Evolutionary conservation across 176 grass and related monocot species (phyloP).

Genomic region (Phragmites australis): DNA sequence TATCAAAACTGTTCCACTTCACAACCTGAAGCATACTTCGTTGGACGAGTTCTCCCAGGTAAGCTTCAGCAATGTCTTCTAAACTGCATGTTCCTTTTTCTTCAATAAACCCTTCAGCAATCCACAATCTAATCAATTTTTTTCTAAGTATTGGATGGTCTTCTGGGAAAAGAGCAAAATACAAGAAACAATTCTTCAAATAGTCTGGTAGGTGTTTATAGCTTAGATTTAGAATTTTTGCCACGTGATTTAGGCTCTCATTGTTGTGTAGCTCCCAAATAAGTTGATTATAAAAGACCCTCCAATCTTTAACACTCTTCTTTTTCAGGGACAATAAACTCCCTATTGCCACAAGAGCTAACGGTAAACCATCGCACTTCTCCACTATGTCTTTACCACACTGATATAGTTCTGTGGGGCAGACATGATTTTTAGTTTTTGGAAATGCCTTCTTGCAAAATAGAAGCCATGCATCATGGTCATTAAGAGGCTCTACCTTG

Average conservation of each 20-base stretch:
- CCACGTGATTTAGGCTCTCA: constrained; percentile 19
- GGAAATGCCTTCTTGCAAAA: constrained; percentile 53
- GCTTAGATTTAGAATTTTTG: constrained; percentile 54
- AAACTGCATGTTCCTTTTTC: constrained; percentile 35
- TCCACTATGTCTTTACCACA: constrained; percentile 34
- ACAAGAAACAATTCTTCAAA: constrained; percentile 65
- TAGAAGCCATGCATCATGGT: constrained; percentile 29
- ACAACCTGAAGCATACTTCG: constrained; percentile 56
- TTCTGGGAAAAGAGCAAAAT: constrained; percentile 59
- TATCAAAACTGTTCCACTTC: constrained; percentile 32
- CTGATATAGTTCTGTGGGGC: constrained; percentile 10
- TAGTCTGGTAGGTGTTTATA: constrained; percentile 46
- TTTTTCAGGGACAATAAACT: constrained; percentile 26
- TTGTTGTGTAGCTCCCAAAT: constrained; percentile 50
- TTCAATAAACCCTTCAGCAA: constrained; percentile 56
- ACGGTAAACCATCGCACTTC: constrained; percentile 52
- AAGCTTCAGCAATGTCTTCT: constrained; percentile 59
- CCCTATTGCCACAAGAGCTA: constrained; percentile 53
- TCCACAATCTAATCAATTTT: constrained; percentile 48
- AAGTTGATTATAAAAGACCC: constrained; percentile 33
- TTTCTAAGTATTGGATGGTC: constrained; percentile 35
- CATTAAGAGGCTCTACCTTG: constrained; percentile 19
- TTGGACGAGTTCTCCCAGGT: constrained; percentile 33
- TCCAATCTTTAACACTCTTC: constrained; percentile 27
- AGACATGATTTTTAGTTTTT: constrained; percentile 1